Conservation (phyloP, 352 stramenopile genomes). For the Phytophthora europaea region DNA sequence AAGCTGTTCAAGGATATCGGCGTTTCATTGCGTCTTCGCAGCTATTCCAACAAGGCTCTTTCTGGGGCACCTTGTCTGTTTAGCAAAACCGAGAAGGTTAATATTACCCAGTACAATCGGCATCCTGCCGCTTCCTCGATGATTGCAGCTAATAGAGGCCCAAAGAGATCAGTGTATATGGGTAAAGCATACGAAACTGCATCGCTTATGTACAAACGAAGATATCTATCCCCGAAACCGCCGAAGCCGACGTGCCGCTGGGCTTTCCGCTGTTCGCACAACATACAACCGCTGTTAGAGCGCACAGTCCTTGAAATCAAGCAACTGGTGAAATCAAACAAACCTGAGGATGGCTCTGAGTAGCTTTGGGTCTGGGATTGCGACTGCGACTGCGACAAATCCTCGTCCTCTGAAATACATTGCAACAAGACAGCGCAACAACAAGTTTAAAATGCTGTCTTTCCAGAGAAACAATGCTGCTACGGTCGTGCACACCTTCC, state of each 20-base stretch:
- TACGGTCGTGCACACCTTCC: conserved; percentile 40
- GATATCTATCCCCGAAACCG: conserved; percentile 54
- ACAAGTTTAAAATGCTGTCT: neutral
- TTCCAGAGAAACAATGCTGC: neutral
- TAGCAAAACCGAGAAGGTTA: conserved; percentile 7
- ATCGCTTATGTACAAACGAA: conserved; percentile 3
- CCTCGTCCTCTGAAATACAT: conserved; percentile 24
- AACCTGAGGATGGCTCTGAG: conserved; percentile 52
- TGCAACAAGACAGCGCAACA: conserved; percentile 1
- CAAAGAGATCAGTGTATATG: neutral
- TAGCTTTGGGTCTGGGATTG: conserved; percentile 50
- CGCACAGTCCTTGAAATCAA: neutral
- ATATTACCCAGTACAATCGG: conserved; percentile 11
- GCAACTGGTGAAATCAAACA: neutral
- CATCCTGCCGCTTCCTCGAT: conserved; percentile 4
- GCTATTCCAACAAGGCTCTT: neutral
- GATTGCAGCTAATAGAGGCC: neutral
- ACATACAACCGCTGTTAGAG: conserved; percentile 20
- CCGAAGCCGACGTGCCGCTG: conserved; percentile 58
- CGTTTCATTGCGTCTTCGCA: conserved; percentile 14
- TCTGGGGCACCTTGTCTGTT: neutral
- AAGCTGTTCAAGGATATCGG: neutral
- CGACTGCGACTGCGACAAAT: conserved; percentile 35
- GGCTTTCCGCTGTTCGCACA: conserved; percentile 30
- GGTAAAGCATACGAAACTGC: conserved; percentile 3